phyloP scores from a whole-genome alignment of 108 stramenopile species.

The Chaetoceros tenuissimus region DNA sequence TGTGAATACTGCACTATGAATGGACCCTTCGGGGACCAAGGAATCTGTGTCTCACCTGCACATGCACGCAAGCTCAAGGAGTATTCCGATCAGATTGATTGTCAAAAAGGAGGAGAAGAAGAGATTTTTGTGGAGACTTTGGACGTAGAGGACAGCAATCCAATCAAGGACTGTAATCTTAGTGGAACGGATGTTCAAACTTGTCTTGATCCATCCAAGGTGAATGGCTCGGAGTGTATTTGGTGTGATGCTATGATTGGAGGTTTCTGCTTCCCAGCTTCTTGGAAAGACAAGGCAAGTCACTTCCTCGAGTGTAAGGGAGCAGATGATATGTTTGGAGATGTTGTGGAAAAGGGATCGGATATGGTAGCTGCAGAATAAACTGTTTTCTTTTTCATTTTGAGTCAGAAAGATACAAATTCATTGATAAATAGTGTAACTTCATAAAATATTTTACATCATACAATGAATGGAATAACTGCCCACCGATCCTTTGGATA shows the following conservation, averaged over 20 bases:
- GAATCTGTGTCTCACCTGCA: neutral
- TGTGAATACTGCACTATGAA: neutral
- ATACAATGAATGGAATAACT: slow-evolving; percentile 65
- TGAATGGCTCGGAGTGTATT: neutral
- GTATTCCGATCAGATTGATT: neutral
- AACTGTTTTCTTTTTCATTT: no score
- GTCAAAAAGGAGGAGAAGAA: neutral
- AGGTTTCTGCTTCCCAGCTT: neutral
- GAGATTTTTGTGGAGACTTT: neutral
- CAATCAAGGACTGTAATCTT: neutral
- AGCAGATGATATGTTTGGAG: no score
- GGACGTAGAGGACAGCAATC: neutral
- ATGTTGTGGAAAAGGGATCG: no score
- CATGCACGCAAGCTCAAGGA: neutral
- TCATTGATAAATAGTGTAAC: no score
- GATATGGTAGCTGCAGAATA: no score
- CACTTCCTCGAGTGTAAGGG: neutral
- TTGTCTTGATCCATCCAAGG: neutral
- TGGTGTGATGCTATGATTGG: neutral
- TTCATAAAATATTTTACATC: no score
- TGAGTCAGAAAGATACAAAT: no score
- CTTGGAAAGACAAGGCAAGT: neutral
- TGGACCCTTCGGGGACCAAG: neutral
- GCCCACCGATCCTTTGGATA: slow-evolving; percentile 66
- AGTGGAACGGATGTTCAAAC: neutral